phyloP scores from a whole-genome alignment of 805 yeast species.

The Komagataella pseudopastoris region DNA sequence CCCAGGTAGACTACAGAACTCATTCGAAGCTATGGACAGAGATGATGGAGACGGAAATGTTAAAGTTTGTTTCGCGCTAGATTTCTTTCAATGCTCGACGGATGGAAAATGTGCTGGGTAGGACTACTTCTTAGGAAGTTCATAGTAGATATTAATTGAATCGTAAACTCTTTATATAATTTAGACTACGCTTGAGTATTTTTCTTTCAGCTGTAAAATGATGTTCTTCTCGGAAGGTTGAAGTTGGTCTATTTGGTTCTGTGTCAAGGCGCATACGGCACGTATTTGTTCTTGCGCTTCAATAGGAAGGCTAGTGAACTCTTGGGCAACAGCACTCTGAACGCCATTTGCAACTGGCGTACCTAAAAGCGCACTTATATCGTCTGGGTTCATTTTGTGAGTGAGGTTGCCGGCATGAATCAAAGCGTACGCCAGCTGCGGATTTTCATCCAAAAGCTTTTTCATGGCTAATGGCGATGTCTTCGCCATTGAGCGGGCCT shows the following conservation, averaged over 20 bases:
- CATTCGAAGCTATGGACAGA: conserved; percentile 14
- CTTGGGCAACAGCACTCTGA: conserved; percentile 3
- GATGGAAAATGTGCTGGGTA: neutral
- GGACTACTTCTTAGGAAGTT: neutral
- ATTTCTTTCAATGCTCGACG: neutral
- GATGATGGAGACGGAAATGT: conserved; percentile 9
- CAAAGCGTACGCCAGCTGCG: conserved; percentile 73
- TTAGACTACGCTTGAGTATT: neutral
- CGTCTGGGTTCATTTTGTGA: conserved; percentile 14
- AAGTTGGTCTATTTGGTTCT: conserved; percentile 31
- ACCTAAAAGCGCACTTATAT: conserved; percentile 10
- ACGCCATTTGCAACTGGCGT: neutral
- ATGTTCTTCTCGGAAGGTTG: conserved; percentile 37
- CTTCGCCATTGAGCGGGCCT: conserved; percentile 44
- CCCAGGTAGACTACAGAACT: conserved; percentile 38
- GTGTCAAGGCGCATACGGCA: conserved; percentile 38
- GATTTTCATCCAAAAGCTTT: conserved; percentile 50
- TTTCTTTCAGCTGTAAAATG: conserved; percentile 12
- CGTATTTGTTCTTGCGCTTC: conserved; percentile 31
- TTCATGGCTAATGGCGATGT: conserved; percentile 46
- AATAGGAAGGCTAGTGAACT: conserved; percentile 10
- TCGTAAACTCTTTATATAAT: neutral
- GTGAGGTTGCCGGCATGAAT: conserved; percentile 53
- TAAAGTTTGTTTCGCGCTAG: neutral
- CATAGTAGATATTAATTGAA: neutral